Base-by-base conservation (phyloP, 2,329 filamentous ascomycete species). In the Phialophora chinensis region DNA sequence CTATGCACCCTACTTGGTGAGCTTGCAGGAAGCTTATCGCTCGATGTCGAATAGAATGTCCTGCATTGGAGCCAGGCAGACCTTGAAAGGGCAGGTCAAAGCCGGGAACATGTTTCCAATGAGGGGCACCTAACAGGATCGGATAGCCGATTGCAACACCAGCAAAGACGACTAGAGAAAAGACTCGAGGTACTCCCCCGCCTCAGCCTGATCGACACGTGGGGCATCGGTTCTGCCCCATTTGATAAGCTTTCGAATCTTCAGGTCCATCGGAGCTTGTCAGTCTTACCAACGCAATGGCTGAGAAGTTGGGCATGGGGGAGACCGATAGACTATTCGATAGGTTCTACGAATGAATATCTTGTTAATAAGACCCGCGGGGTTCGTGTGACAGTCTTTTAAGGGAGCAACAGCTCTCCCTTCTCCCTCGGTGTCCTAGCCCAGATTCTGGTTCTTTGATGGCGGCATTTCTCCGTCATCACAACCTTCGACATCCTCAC, bases 161-260 rank as follows among this genome's bases (percentile, higher is more conserved):
- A 49, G 23, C n/a, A 49, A 49, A 12, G 7, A 10, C 31, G 31
- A 31, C 10, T 31, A 10, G 23, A 49, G 44, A 2, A 4, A 27
- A 27, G 27, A 49, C 23, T 29, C 14, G 20, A 27, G 14, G 14
- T 25, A 7, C 31, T 14, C 27, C 58, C n/a, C 38, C 27, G 7
- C 35, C 58, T 52, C 58, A 52, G 20, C 44, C 29, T 53, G 27
- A 11, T 60, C 58, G n/a, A 59, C n/a, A 60, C 27, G 47, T 54
- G 59, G 29, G 4, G 47, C 7, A 17, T 11, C 47, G 33, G 2
- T 53, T 31, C 44, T 29, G 59, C 17, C 31, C 59, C 17, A 6
- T 42, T 53, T 61, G 59, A 60, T 31, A 52, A 61, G 59, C 47
- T 53, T 42, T 27, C 4, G 35, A 59, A 25, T 17, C 25, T 17